A percentile compares a stretch with the other conserved stretches of the same genome.
Evolutionary conservation across 2,329 filamentous ascomycete genomes (phyloP).

Genomic region (Plenodomus lindquistii): DNA sequence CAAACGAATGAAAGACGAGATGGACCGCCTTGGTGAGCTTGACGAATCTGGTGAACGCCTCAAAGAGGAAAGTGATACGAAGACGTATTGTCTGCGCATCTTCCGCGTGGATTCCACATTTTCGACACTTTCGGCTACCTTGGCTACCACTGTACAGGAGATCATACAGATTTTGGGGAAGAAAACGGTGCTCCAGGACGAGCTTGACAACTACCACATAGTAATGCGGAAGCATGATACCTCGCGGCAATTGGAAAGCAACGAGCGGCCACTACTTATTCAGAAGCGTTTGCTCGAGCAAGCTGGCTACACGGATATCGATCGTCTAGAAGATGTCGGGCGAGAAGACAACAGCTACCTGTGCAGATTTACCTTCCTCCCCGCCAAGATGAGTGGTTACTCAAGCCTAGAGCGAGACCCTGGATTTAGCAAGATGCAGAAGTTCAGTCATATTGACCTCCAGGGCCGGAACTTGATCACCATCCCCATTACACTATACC

Average conservation of each 20-base stretch:
- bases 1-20: slow-evolving; percentile 69
- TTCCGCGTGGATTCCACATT: slow-evolving; percentile 95
- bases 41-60: slow-evolving; percentile 71
- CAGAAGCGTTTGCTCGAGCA: slow-evolving; percentile 91
- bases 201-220: slow-evolving; percentile 92
- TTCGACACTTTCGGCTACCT: slow-evolving; percentile 80
- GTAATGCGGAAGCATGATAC: slow-evolving; percentile 92
- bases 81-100: slow-evolving; percentile 88
- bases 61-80: slow-evolving; percentile 72
- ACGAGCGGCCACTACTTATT: slow-evolving; percentile 83
- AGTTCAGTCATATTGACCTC: slow-evolving; percentile 92
- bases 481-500: slow-evolving; percentile 92
- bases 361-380: slow-evolving; percentile 92
- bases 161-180: slow-evolving; percentile 89
- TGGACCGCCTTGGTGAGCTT: slow-evolving; percentile 60
- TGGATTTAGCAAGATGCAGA: slow-evolving; percentile 79
- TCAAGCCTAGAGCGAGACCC: slow-evolving; percentile 74
- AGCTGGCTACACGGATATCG: slow-evolving; percentile 83
- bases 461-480: slow-evolving; percentile 88
- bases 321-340: slow-evolving; percentile 89
- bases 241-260: slow-evolving; percentile 75
- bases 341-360: slow-evolving; percentile 97
- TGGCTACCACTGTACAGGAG: slow-evolving; percentile 84
- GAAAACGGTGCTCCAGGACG: slow-evolving; percentile 90
- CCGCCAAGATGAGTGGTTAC: slow-evolving; percentile 81